Evolutionary conservation across 768 basidiomycete species (phyloP).

Genomic region (Daedaleopsis nitida): DNA sequence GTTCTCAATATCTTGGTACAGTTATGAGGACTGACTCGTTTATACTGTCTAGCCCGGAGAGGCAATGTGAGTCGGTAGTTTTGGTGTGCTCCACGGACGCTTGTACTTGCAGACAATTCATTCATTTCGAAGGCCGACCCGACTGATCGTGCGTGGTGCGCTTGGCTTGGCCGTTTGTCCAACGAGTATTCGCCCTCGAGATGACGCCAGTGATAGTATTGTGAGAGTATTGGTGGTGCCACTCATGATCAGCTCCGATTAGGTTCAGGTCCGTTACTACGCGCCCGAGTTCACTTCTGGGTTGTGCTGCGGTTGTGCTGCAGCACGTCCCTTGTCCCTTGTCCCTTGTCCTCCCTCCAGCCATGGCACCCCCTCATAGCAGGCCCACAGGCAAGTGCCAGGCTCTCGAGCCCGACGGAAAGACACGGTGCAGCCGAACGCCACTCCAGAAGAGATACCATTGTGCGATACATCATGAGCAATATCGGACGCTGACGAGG

Average conservation of each 20-base stretch:
- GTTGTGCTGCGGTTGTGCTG: neutral
- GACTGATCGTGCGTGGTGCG: too few species aligned
- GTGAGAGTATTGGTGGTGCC: too few species aligned
- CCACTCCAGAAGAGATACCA: too few species aligned
- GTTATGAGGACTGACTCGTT: neutral
- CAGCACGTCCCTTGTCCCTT: neutral
- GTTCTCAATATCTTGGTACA: neutral
- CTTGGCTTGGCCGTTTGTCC: too few species aligned
- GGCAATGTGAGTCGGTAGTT: constrained; percentile 5
- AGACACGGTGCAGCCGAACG: neutral
- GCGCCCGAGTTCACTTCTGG: too few species aligned
- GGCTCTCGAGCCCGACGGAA: neutral
- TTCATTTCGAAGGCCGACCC: neutral
- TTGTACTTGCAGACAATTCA: neutral
- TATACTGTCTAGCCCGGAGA: constrained; percentile 5
- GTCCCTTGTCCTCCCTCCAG: neutral
- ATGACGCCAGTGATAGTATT: too few species aligned
- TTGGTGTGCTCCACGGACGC: neutral
- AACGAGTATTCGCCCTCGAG: too few species aligned
- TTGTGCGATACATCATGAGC: too few species aligned
- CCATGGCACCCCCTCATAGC: neutral
- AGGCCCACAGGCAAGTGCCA: neutral
- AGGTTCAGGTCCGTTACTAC: too few species aligned
- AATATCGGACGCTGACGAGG: too few species aligned
- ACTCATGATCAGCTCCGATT: too few species aligned